A percentile compares a stretch with the other conserved stretches of the same genome.
Conservation (phyloP, 805 yeast species). For the Starmerella khaoyaiensis region DNA sequence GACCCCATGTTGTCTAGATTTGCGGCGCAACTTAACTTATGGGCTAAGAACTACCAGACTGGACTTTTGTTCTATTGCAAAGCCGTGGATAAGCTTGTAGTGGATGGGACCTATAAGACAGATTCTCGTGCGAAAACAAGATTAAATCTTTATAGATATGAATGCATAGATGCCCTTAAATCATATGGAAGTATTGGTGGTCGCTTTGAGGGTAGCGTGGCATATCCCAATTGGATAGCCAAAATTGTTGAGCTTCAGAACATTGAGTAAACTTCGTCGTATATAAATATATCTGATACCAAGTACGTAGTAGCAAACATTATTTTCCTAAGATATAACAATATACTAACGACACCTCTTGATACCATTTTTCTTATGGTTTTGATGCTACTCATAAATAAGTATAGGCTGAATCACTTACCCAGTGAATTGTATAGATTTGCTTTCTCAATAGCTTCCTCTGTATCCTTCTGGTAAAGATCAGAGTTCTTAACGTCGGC, state of each 20-base stretch:
- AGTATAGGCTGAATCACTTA: neutral
- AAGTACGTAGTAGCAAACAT: neutral
- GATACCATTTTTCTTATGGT: too few species aligned
- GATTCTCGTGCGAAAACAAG: conserved; percentile 6
- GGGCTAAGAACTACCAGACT: conserved; percentile 82
- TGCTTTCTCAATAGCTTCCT: conserved; percentile 16
- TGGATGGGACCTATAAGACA: neutral
- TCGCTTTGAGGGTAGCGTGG: conserved; percentile 60
- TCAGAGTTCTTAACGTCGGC: conserved; percentile 10
- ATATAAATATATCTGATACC: neutral
- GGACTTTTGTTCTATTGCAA: conserved; percentile 76
- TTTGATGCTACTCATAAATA: too few species aligned
- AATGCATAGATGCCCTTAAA: conserved; percentile 8
- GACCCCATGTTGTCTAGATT: conserved; percentile 65
- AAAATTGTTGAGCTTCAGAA: conserved; percentile 27
- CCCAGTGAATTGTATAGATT: conserved; percentile 9
- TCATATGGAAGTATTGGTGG: conserved; percentile 52
- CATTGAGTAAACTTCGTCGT: neutral
- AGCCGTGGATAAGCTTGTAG: conserved; percentile 38
- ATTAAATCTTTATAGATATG: conserved; percentile 9
- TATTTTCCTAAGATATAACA: neutral
- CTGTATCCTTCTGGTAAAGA: conserved; percentile 12
- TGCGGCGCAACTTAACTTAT: conserved; percentile 71
- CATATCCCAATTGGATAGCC: conserved; percentile 85
- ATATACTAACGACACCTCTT: too few species aligned